Evolutionary conservation across 139 green algal species (phyloP).

Genomic region (Choricystis sp.): DNA sequence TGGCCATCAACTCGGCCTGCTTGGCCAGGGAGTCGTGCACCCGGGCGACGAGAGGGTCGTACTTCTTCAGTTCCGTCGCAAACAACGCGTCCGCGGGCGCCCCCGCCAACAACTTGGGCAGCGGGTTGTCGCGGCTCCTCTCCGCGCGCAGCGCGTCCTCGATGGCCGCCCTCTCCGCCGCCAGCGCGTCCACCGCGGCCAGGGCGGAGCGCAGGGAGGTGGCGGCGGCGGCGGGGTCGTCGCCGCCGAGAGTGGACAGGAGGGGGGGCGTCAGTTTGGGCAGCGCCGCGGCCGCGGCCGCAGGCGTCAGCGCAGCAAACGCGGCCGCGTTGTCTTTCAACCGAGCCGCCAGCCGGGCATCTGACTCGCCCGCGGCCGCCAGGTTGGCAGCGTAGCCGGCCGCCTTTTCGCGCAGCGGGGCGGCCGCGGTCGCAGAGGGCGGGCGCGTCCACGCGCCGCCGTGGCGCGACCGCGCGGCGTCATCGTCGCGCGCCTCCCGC

Average conservation of each 20-base stretch:
- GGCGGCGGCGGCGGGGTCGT: slow-evolving; percentile 50
- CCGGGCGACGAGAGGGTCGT: slow-evolving; percentile 40
- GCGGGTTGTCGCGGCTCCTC: slow-evolving; percentile 68
- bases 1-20: slow-evolving; percentile 36
- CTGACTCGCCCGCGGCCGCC: slow-evolving; percentile 44
- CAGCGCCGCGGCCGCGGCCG: slow-evolving; percentile 39
- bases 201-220: slow-evolving; percentile 41
- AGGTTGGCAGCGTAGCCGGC: slow-evolving; percentile 40
- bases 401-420: slow-evolving; percentile 52
- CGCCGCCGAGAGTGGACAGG: slow-evolving; percentile 29
- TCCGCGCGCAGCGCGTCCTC: slow-evolving; percentile 63
- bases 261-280: slow-evolving; percentile 34
- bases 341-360: slow-evolving; percentile 29
- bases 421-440: slow-evolving; percentile 33
- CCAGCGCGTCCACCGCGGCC: slow-evolving; percentile 33
- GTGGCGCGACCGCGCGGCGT: slow-evolving; percentile 12
- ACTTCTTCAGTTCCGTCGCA: slow-evolving; percentile 67
- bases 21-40: slow-evolving; percentile 41
- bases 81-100: slow-evolving; percentile 45
- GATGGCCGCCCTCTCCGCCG: slow-evolving; percentile 41
- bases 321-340: slow-evolving; percentile 25
- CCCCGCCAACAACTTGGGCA: slow-evolving; percentile 66
- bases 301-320: slow-evolving; percentile 31
- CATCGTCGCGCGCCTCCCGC: slow-evolving; percentile 17
- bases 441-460: slow-evolving; percentile 44